phyloP scores from a whole-genome alignment of 1,284 basidiomycete species.

The Malassezia restricta region DNA sequence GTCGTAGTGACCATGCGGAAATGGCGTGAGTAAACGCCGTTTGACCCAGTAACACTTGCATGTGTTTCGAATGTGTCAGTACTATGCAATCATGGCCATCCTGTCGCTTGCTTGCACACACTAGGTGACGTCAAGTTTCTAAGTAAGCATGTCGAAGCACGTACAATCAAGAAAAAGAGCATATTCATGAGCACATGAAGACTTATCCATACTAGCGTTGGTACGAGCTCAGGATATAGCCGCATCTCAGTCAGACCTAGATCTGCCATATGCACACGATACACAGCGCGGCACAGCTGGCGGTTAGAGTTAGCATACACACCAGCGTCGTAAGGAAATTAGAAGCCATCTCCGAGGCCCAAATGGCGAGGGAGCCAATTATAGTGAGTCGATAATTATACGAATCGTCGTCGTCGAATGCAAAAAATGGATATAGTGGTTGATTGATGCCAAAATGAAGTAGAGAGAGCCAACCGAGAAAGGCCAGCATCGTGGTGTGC shows the following conservation, averaged over 20 bases:
- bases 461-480: conserved; percentile 49
- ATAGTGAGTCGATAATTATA: conserved; percentile 54
- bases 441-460: conserved; percentile 52
- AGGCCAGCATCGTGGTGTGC: conserved; percentile 50
- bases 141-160: neutral
- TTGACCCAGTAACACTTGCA: no score
- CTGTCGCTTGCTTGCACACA: no score
- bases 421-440: conserved; percentile 53
- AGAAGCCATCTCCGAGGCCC: conserved; percentile 51
- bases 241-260: conserved; percentile 51
- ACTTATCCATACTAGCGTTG: conserved; percentile 49
- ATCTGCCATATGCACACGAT: conserved; percentile 50
- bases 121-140: conserved; percentile 23
- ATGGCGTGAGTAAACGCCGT: no score
- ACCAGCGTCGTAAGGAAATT: conserved; percentile 48
- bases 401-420: conserved; percentile 51
- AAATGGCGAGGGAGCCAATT: conserved; percentile 51
- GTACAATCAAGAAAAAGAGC: conserved; percentile 49
- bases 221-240: conserved; percentile 49
- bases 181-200: conserved; percentile 54
- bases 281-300: conserved; percentile 48
- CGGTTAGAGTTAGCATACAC: conserved; percentile 6
- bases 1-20: no score
- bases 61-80: no score
- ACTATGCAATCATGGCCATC: no score